Conservation (phyloP, 371 early-diverging fungal species). For the Rhizopus arrhizus region DNA sequence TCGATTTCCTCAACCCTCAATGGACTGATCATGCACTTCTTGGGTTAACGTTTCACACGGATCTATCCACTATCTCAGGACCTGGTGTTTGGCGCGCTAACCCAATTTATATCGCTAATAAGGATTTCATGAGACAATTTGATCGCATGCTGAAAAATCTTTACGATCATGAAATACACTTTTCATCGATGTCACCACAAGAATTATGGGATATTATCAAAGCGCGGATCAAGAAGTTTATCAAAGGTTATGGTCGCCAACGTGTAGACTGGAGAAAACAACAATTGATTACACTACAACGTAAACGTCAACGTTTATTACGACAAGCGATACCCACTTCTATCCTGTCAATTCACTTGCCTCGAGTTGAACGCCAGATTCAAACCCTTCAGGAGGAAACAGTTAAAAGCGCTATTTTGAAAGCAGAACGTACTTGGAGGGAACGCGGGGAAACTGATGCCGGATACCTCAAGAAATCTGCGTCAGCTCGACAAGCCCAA, state of each 20-base stretch:
- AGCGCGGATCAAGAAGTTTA: neutral
- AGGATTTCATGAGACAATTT: neutral
- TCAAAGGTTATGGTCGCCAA: neutral
- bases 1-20: neutral
- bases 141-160: neutral
- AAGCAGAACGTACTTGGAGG: neutral
- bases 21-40: slow-evolving; percentile 19
- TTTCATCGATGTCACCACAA: neutral
- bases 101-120: neutral
- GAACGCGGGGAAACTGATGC: slow-evolving; percentile 10
- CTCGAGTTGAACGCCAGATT: neutral
- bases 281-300: neutral
- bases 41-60: neutral
- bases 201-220: neutral
- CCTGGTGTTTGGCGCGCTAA: slow-evolving; percentile 12
- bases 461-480: slow-evolving; percentile 1
- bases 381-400: neutral
- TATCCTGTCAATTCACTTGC: neutral
- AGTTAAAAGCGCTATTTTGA: neutral
- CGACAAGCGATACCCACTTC: neutral
- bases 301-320: slow-evolving; percentile 2
- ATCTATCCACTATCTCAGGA: neutral
- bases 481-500: neutral
- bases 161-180: neutral
- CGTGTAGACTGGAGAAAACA: neutral